Conservation (phyloP, 2,329 filamentous ascomycete species). For the Tolypocladium paradoxum region DNA sequence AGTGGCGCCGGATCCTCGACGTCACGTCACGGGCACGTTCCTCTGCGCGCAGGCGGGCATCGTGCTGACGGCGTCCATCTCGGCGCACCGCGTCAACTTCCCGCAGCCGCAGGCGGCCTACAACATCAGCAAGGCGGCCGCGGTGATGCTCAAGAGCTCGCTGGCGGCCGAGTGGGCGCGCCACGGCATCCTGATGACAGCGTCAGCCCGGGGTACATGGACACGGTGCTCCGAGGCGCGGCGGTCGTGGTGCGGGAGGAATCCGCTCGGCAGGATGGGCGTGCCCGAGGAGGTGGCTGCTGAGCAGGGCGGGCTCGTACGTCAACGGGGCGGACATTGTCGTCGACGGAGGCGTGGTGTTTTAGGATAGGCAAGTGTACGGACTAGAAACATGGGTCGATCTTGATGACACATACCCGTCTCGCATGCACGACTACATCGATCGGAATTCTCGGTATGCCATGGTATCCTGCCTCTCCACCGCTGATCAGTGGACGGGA, state of each 20-base stretch:
- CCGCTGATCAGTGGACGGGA: no score
- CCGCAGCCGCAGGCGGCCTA: slow-evolving; percentile 64
- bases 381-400: no score
- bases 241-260: slow-evolving; percentile 45
- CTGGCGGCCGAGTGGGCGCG: slow-evolving; percentile 64
- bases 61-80: slow-evolving; percentile 57
- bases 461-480: no score
- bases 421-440: no score
- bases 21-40: slow-evolving; percentile 61
- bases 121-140: slow-evolving; percentile 59
- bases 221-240: slow-evolving; percentile 52
- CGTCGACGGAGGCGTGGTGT: slow-evolving; percentile 42
- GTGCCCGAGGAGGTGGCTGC: slow-evolving; percentile 50
- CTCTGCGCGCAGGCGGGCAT: slow-evolving; percentile 60
- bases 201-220: slow-evolving; percentile 67
- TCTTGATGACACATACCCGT: no score
- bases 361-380: no score
- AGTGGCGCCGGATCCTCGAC: slow-evolving; percentile 56
- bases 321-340: slow-evolving; percentile 59
- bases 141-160: slow-evolving; percentile 51
- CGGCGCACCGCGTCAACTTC: slow-evolving; percentile 57
- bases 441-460: no score
- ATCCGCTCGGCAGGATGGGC: slow-evolving; percentile 57
- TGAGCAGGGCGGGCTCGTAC: slow-evolving; percentile 51
- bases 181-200: slow-evolving; percentile 62